Percentiles rank a stretch among this genome's conserved stretches.
These are phyloP conservation scores for Epithele typhae DNA, from an alignment of 768 basidiomycete species.

Conservation along the genomic window DNA sequence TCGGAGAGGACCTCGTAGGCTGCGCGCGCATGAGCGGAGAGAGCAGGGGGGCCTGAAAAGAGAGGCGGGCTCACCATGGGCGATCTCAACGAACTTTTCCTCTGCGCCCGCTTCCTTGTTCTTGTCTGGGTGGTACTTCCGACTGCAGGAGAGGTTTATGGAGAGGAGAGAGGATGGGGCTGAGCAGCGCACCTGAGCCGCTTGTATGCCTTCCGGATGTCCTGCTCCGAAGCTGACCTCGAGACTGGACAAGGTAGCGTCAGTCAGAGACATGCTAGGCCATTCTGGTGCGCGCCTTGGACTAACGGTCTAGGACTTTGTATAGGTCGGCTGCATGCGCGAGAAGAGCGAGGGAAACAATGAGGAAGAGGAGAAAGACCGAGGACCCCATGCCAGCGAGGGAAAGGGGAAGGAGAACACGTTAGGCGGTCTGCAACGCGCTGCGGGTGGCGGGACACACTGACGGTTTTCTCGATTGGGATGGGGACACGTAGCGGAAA, in stretches of 20 bases:
- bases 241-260: slow-evolving; percentile 41
- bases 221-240: slow-evolving; percentile 77
- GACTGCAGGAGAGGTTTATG: slow-evolving; percentile 1
- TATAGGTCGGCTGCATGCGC: slow-evolving; percentile 69
- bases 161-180: too few relatives aligned
- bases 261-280: slow-evolving; percentile 17
- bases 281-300: slow-evolving; percentile 28
- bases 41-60: too few relatives aligned
- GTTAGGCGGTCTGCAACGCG: too few relatives aligned
- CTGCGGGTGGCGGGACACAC: too few relatives aligned
- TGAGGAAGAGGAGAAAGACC: slow-evolving; percentile 22
- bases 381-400: slow-evolving; percentile 22
- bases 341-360: slow-evolving; percentile 31
- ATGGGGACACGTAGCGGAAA: too few relatives aligned
- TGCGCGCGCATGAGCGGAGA: slow-evolving; percentile 19
- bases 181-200: slow-evolving; percentile 54
- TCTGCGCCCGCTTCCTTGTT: slow-evolving; percentile 83
- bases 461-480: too few relatives aligned
- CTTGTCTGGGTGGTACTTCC: slow-evolving; percentile 82
- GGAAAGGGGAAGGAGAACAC: background rate
- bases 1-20: slow-evolving; percentile 97
- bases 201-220: slow-evolving; percentile 91
- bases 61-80: slow-evolving; percentile 59
- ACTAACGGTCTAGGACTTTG: slow-evolving; percentile 76
- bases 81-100: slow-evolving; percentile 85